Percentiles rank a stretch among this genome's conserved stretches.
Evolutionary conservation across 129 eudicot species (phyloP).

Genomic region (Artemisia argyi): DNA sequence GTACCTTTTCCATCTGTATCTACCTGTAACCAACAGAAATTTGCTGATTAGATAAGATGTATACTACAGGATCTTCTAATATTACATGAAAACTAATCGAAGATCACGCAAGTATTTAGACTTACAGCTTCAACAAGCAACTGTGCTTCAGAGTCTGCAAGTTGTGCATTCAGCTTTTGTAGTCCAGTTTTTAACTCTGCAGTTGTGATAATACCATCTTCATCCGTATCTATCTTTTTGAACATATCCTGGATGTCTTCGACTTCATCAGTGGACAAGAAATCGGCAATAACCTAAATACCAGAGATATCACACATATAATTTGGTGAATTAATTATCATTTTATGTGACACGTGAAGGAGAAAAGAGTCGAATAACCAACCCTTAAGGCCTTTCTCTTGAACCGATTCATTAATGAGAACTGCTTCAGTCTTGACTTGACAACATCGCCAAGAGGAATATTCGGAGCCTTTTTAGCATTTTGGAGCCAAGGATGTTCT

Average conservation of each 20-base stretch:
- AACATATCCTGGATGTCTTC: slow-evolving; percentile 73
- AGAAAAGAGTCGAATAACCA: background rate
- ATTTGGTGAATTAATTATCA: background rate
- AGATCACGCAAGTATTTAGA: background rate
- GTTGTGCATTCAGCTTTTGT: slow-evolving; percentile 47
- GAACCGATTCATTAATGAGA: slow-evolving; percentile 55
- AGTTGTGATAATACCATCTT: slow-evolving; percentile 62
- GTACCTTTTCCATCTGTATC: slow-evolving; percentile 82
- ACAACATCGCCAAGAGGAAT: slow-evolving; percentile 95
- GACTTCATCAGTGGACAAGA: slow-evolving; percentile 77
- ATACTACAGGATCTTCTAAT: no score
- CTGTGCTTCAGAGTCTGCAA: slow-evolving; percentile 74
- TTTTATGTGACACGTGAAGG: background rate
- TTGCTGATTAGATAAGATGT: no score
- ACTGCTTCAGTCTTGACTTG: slow-evolving; percentile 28
- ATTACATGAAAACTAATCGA: background rate
- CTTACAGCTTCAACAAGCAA: slow-evolving; percentile 85
- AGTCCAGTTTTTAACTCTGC: slow-evolving; percentile 69
- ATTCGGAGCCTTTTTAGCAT: slow-evolving; percentile 95
- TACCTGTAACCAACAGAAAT: slow-evolving; percentile 46
- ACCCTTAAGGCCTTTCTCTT: slow-evolving; percentile 65
- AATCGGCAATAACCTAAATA: slow-evolving; percentile 75
- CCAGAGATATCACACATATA: background rate
- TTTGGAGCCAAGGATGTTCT: slow-evolving; percentile 82
- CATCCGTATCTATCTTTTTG: slow-evolving; percentile 64